A percentile compares a stretch with the other conserved stretches of the same genome.
phyloP scores from a whole-genome alignment of 371 early-diverging fungal species.

The Sporodiniella umbellata region DNA sequence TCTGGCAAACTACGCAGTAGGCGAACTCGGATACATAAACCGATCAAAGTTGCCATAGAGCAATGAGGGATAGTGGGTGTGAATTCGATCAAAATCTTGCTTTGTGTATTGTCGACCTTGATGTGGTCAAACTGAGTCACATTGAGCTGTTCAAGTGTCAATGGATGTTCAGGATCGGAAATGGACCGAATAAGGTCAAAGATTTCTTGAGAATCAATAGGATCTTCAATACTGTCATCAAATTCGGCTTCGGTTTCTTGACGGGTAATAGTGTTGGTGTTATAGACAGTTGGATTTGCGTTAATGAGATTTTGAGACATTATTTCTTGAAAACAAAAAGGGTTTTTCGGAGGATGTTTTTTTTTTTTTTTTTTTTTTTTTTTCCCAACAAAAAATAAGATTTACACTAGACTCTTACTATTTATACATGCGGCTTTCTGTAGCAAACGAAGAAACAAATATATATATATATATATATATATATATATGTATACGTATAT shows the following conservation, averaged over 20 bases:
- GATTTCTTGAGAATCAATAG: constrained; percentile 84
- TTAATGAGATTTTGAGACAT: constrained; percentile 46
- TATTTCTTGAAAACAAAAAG: not conserved
- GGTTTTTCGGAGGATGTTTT: too few relatives aligned
- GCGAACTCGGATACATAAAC: constrained; percentile 94
- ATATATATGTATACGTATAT: too few relatives aligned
- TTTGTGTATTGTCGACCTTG: constrained; percentile 64
- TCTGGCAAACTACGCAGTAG: constrained; percentile 83
- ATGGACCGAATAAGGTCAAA: constrained; percentile 96
- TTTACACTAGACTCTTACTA: too few relatives aligned
- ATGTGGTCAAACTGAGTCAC: constrained; percentile 89
- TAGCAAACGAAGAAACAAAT: too few relatives aligned
- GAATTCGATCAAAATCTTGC: constrained; percentile 76
- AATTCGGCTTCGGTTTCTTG: constrained; percentile 57
- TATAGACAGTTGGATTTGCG: constrained; percentile 83
- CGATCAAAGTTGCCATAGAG: constrained; percentile 99
- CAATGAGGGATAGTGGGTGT: constrained; percentile 99
- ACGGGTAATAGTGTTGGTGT: constrained; percentile 48
- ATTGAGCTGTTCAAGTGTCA: constrained; percentile 94
- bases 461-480: too few relatives aligned
- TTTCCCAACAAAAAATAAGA: too few relatives aligned
- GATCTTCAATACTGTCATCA: constrained; percentile 69
- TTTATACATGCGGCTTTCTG: too few relatives aligned
- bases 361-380: too few relatives aligned
- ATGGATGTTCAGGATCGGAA: constrained; percentile 98